A percentile compares a stretch with the other conserved stretches of the same genome.
phyloP scores from a whole-genome alignment of 2,329 filamentous ascomycete species.

The Parastagonospora avenae region DNA sequence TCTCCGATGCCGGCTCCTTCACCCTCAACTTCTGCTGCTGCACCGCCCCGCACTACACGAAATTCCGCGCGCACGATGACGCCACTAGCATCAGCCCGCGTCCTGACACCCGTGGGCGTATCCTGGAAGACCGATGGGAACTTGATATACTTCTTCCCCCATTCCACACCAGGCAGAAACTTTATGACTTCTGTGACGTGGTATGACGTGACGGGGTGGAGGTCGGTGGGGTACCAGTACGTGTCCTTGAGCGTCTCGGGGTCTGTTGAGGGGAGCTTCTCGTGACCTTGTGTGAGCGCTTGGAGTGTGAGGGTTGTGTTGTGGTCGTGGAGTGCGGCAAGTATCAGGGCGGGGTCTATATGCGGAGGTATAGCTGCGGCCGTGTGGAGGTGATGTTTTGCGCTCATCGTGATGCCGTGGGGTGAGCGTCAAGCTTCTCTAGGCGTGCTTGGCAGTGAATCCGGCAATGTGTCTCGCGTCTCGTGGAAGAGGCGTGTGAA shows the following conservation, averaged over 20 bases:
- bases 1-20: slow-evolving; percentile 40
- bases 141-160: slow-evolving; percentile 37
- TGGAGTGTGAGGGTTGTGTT: slow-evolving; percentile 40
- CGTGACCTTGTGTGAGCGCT: slow-evolving; percentile 37
- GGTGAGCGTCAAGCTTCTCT: background rate
- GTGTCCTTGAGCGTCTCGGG: slow-evolving; percentile 37
- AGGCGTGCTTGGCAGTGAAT: background rate
- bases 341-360: slow-evolving; percentile 29
- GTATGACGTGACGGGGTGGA: slow-evolving; percentile 34
- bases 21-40: slow-evolving; percentile 34
- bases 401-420: slow-evolving; percentile 20
- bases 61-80: slow-evolving; percentile 41
- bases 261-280: slow-evolving; percentile 28
- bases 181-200: slow-evolving; percentile 38
- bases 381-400: slow-evolving; percentile 41
- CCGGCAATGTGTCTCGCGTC: too few species aligned
- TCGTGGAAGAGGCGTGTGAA: too few species aligned
- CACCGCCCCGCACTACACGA: slow-evolving; percentile 33
- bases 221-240: slow-evolving; percentile 42
- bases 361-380: slow-evolving; percentile 35
- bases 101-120: slow-evolving; percentile 39
- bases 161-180: slow-evolving; percentile 35
- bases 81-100: slow-evolving; percentile 37
- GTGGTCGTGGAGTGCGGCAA: slow-evolving; percentile 43
- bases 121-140: slow-evolving; percentile 42